Evolutionary conservation across 495 filamentous ascomycete species (phyloP).

Genomic region (Xylaria flabelliformis): DNA sequence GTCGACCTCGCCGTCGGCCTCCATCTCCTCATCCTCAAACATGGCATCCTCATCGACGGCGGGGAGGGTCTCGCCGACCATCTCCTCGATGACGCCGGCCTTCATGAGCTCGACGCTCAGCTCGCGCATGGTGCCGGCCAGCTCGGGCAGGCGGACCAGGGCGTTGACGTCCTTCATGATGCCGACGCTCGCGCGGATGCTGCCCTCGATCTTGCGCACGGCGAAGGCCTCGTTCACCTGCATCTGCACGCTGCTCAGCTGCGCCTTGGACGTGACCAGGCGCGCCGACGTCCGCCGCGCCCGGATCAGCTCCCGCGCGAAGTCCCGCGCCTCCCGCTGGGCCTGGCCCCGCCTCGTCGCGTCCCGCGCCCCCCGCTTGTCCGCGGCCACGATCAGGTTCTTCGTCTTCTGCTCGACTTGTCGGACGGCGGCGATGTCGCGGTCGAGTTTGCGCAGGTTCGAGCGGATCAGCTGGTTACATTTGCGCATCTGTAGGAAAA

Average conservation of each 20-base stretch:
- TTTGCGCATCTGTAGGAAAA: slow-evolving; percentile 79
- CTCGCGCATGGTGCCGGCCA: slow-evolving; percentile 90
- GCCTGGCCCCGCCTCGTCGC: slow-evolving; percentile 77
- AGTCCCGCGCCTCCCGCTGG: slow-evolving; percentile 77
- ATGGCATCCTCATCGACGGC: slow-evolving; percentile 67
- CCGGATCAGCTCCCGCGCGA: slow-evolving; percentile 86
- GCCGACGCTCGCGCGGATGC: slow-evolving; percentile 80
- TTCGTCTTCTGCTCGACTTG: slow-evolving; percentile 83
- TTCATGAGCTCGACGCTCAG: slow-evolving; percentile 86
- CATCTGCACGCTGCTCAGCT: slow-evolving; percentile 94
- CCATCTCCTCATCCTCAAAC: slow-evolving; percentile 81
- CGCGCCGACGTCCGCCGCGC: slow-evolving; percentile 76
- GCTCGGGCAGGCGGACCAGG: slow-evolving; percentile 81
- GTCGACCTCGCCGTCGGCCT: slow-evolving; percentile 89
- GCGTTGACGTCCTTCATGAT: slow-evolving; percentile 98
- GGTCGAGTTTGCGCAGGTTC: slow-evolving; percentile 94
- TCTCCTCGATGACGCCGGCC: slow-evolving; percentile 97
- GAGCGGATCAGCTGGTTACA: slow-evolving; percentile 89
- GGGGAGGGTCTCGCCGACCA: slow-evolving; percentile 87
- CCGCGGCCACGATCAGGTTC: slow-evolving; percentile 78
- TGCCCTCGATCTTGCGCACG: slow-evolving; percentile 94
- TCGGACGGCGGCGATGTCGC: slow-evolving; percentile 81
- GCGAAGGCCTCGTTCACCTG: slow-evolving; percentile 97
- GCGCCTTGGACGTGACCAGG: slow-evolving; percentile 84
- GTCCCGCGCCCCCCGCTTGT: slow-evolving; percentile 78